These are phyloP conservation scores for Epichloe festucae DNA, from an alignment of 2,329 filamentous ascomycete species.

Conservation along the genomic window DNA sequence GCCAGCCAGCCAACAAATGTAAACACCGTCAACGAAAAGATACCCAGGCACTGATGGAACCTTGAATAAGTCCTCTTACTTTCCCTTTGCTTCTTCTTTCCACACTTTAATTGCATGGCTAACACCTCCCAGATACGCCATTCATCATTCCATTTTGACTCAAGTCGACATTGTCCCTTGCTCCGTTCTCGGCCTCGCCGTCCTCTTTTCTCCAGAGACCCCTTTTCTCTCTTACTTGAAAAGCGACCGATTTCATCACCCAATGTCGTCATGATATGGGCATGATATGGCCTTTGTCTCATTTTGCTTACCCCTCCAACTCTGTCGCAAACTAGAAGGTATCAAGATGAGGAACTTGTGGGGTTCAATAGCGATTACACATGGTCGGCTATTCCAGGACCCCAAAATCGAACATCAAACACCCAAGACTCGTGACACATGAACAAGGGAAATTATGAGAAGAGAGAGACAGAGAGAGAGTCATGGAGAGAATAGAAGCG, in stretches of 20 bases:
- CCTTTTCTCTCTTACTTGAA: neutral
- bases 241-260: slow-evolving; percentile 2
- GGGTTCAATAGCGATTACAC: slow-evolving; percentile 9
- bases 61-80: too few species aligned
- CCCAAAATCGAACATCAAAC: slow-evolving; percentile 8
- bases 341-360: slow-evolving; percentile 8
- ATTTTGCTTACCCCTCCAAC: neutral
- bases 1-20: too few species aligned
- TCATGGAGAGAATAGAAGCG: slow-evolving; percentile 16
- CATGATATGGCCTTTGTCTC: neutral
- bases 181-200: neutral
- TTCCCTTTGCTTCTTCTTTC: too few species aligned
- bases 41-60: too few species aligned
- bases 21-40: too few species aligned
- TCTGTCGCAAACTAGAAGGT: slow-evolving; percentile 2
- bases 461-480: neutral
- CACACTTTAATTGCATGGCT: too few species aligned
- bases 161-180: neutral
- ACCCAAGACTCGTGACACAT: slow-evolving; percentile 14
- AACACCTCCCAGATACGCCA: too few species aligned
- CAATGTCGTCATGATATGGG: neutral
- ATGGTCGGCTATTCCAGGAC: slow-evolving; percentile 10
- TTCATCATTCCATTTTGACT: too few species aligned
- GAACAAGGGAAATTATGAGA: slow-evolving; percentile 19
- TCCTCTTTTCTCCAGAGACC: too few species aligned